Evolutionary conservation across 2,329 filamentous ascomycete genomes (phyloP).

Genomic region (Helotiales sp.): DNA sequence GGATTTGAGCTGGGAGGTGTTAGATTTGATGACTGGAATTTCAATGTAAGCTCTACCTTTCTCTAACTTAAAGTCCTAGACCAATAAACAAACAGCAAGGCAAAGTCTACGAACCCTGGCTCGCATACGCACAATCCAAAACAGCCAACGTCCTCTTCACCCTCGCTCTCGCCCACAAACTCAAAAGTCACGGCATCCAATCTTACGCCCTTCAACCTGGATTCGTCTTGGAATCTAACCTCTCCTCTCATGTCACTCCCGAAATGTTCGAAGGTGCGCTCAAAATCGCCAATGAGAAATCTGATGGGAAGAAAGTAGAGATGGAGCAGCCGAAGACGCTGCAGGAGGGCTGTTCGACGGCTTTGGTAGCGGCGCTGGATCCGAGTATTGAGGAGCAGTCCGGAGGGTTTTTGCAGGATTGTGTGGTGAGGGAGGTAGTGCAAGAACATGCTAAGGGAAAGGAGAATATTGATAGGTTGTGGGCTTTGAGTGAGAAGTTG

Average conservation of each 20-base stretch:
- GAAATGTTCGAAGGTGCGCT: conserved; percentile 8
- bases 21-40: conserved; percentile 40
- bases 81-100: conserved; percentile 3
- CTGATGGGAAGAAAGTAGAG: neutral
- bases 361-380: conserved; percentile 41
- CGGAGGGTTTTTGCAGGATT: conserved; percentile 13
- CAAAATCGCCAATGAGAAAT: neutral
- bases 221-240: conserved; percentile 16
- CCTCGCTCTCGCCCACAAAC: conserved; percentile 31
- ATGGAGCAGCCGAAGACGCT: conserved; percentile 11
- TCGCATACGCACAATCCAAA: conserved; percentile 45
- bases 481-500: conserved; percentile 20
- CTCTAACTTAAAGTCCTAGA: conserved; percentile 16
- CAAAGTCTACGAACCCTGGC: conserved; percentile 33
- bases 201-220: conserved; percentile 37
- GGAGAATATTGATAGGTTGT: conserved; percentile 21
- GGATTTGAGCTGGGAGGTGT: conserved; percentile 39
- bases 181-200: conserved; percentile 29
- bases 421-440: conserved; percentile 4
- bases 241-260: conserved; percentile 15
- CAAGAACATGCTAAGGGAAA: conserved; percentile 9
- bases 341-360: conserved; percentile 30
- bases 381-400: conserved; percentile 30
- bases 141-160: conserved; percentile 42
- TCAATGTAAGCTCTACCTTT: conserved; percentile 33